Percentiles rank a stretch among this genome's conserved stretches.
Evolutionary conservation across 2,329 filamentous ascomycete species (phyloP).

Genomic region (Hypoxylon sp.): DNA sequence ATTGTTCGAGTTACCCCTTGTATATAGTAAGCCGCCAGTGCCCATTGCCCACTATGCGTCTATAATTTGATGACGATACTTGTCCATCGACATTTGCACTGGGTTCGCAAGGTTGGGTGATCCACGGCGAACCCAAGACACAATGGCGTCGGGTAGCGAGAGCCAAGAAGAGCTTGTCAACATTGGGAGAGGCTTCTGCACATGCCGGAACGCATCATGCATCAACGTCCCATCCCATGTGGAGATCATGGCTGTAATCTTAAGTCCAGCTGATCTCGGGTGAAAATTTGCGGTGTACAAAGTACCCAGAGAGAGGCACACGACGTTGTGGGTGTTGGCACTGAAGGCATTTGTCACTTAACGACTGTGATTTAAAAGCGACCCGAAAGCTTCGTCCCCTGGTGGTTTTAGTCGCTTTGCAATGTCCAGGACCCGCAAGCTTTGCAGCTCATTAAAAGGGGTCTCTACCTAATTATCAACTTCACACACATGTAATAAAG

Average conservation of each 20-base stretch:
- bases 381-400: constrained; percentile 22
- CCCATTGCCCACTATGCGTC: constrained; percentile 19
- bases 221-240: constrained; percentile 49
- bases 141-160: constrained; percentile 44
- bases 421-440: constrained; percentile 25
- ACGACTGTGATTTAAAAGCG: constrained; percentile 21
- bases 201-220: constrained; percentile 49
- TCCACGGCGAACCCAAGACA: constrained; percentile 42
- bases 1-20: constrained; percentile 28
- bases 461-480: constrained; percentile 10
- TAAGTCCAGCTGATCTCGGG: constrained; percentile 49
- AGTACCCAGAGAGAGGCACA: constrained; percentile 36
- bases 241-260: constrained; percentile 52
- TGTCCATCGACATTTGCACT: constrained; percentile 28
- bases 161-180: constrained; percentile 42
- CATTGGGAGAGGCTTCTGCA: constrained; percentile 46
- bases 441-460: constrained; percentile 16
- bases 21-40: constrained; percentile 39
- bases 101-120: constrained; percentile 38
- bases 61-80: constrained; percentile 31
- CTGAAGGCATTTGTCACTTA: constrained; percentile 30
- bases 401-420: constrained; percentile 16
- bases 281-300: constrained; percentile 46
- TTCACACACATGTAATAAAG: constrained; percentile 27
- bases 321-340: constrained; percentile 33